A percentile compares a stretch with the other conserved stretches of the same genome.
These are phyloP conservation scores for Penicillium odoratum DNA, from an alignment of 495 filamentous ascomycete genomes.

Conservation along the genomic window DNA sequence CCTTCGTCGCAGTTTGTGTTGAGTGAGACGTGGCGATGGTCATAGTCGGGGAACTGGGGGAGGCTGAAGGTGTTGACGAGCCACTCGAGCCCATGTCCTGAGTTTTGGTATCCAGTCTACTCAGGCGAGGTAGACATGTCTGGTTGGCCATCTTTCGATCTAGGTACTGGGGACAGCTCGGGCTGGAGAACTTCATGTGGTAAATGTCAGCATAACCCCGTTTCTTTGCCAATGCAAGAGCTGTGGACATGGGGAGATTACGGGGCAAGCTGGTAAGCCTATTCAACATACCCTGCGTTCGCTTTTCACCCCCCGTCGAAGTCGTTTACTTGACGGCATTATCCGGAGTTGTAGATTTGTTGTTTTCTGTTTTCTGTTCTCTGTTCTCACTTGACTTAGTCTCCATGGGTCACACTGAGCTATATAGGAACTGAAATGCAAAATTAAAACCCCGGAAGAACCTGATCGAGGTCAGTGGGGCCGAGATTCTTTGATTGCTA, in stretches of 20 bases:
- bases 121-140: background rate
- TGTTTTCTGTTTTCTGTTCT: background rate
- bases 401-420: background rate
- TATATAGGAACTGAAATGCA: background rate
- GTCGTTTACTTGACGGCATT: background rate
- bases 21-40: background rate
- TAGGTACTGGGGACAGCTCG: background rate
- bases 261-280: no score
- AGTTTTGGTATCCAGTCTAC: background rate
- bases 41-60: background rate
- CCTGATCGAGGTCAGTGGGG: background rate
- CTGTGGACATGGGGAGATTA: slow-evolving; percentile 1
- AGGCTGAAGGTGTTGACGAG: background rate
- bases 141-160: background rate
- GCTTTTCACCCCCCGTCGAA: background rate
- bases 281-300: background rate
- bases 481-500: no score
- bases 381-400: background rate
- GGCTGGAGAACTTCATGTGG: background rate
- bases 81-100: background rate
- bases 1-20: background rate
- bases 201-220: background rate
- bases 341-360: background rate
- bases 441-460: background rate
- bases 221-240: background rate